Conservation (phyloP, 139 green algal genomes). For the Picochlorum sp. region DNA sequence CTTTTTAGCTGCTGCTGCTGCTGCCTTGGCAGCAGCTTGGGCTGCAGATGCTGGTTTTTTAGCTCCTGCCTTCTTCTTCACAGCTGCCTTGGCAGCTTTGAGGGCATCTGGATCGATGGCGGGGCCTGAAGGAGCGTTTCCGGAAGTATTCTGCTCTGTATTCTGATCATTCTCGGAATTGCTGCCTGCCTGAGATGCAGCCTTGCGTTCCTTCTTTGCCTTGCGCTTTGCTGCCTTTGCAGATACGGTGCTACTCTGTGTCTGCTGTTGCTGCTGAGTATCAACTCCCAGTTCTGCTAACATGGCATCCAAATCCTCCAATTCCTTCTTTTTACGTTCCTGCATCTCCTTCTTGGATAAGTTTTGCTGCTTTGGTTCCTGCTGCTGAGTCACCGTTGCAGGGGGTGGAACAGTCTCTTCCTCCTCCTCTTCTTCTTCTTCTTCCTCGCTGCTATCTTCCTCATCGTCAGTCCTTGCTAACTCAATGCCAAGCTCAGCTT, state of each 20-base stretch:
- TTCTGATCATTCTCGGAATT: not conserved
- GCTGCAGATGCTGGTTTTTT: conserved; percentile 10
- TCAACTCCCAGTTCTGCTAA: conserved; percentile 48
- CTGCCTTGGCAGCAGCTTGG: conserved; percentile 17
- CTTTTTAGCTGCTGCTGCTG: conserved; percentile 27
- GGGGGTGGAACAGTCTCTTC: conserved; percentile 10
- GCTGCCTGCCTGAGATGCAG: not conserved
- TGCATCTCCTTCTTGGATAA: conserved; percentile 48
- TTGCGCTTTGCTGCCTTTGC: conserved; percentile 29
- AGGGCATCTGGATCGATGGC: conserved; percentile 12
- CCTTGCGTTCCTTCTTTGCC: conserved; percentile 18
- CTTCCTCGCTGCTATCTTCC: conserved; percentile 28
- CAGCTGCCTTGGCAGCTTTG: conserved; percentile 25
- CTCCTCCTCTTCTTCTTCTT: conserved; percentile 24
- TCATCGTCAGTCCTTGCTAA: conserved; percentile 38
- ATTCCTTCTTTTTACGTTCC: conserved; percentile 45
- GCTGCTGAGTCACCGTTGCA: not conserved
- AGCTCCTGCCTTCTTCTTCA: conserved; percentile 24
- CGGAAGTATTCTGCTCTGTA: not conserved
- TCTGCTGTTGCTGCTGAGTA: conserved; percentile 4
- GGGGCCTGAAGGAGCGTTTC: not conserved
- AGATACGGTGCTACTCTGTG: not conserved
- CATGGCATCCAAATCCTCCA: conserved; percentile 40
- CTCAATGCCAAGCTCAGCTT: conserved; percentile 45
- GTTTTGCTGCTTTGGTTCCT: conserved; percentile 3